Evolutionary conservation across 2,329 filamentous ascomycete species (phyloP).

Genomic region (Trichophyton benhamiae): DNA sequence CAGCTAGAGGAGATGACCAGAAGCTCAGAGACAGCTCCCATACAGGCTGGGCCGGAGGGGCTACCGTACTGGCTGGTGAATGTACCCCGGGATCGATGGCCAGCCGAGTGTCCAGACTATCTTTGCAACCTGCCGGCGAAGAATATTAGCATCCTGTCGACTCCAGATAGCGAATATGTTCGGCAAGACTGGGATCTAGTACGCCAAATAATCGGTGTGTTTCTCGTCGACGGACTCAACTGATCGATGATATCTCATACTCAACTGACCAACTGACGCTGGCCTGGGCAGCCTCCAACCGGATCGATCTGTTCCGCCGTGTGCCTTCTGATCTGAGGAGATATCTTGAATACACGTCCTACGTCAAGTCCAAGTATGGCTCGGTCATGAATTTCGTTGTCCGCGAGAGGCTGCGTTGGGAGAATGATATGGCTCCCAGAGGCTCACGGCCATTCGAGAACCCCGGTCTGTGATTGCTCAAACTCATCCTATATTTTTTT

Average conservation of each 20-base stretch:
- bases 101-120: slow-evolving; percentile 57
- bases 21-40: neutral
- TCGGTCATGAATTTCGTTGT: slow-evolving; percentile 46
- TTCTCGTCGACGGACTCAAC: neutral
- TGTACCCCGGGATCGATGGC: slow-evolving; percentile 50
- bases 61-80: slow-evolving; percentile 76
- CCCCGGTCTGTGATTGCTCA: slow-evolving; percentile 20
- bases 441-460: slow-evolving; percentile 30
- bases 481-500: neutral
- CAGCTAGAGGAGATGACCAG: neutral
- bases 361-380: slow-evolving; percentile 43
- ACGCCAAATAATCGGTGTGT: slow-evolving; percentile 44
- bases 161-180: slow-evolving; percentile 54
- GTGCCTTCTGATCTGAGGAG: slow-evolving; percentile 47
- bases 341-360: slow-evolving; percentile 46
- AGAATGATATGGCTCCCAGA: slow-evolving; percentile 15
- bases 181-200: slow-evolving; percentile 59
- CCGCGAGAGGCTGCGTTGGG: slow-evolving; percentile 43
- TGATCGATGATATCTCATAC: neutral
- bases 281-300: slow-evolving; percentile 44
- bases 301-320: slow-evolving; percentile 61
- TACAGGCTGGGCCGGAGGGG: neutral
- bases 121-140: slow-evolving; percentile 53
- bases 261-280: neutral
- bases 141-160: slow-evolving; percentile 57